These are phyloP conservation scores for Bruguiera gymnorhiza DNA, from an alignment of 345 rosid genomes.

Conservation along the genomic window DNA sequence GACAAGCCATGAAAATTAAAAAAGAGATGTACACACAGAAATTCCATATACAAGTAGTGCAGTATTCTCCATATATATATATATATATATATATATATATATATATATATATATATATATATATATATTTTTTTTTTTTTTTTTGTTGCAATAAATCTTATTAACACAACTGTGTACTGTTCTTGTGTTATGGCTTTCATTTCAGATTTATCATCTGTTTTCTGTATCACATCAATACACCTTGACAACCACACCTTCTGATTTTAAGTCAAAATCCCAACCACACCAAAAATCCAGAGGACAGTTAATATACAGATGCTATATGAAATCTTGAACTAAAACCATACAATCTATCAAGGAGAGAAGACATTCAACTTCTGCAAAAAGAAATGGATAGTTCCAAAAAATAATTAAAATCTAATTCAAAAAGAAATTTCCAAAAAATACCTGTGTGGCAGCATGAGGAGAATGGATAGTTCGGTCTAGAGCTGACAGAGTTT, in stretches of 20 bases:
- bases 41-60: background rate
- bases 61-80: too few species aligned
- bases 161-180: background rate
- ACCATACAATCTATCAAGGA: too few species aligned
- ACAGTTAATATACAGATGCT: background rate
- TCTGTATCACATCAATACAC: background rate
- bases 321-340: background rate
- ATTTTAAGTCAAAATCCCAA: background rate
- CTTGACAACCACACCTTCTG: background rate
- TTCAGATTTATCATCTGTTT: background rate
- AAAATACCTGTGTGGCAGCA: constrained; percentile 86
- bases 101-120: too few species aligned
- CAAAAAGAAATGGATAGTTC: background rate
- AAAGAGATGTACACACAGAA: background rate
- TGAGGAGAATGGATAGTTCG: constrained; percentile 95
- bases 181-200: background rate
- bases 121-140: too few species aligned
- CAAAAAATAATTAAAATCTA: constrained; percentile 13
- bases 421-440: background rate
- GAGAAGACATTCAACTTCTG: background rate
- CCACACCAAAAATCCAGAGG: background rate
- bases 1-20: background rate
- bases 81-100: too few species aligned
- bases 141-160: too few species aligned
- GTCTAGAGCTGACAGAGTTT: constrained; percentile 88